Base-by-base conservation (phyloP, 495 filamentous ascomycete genomes). In the Penicillium robsamsonii region DNA sequence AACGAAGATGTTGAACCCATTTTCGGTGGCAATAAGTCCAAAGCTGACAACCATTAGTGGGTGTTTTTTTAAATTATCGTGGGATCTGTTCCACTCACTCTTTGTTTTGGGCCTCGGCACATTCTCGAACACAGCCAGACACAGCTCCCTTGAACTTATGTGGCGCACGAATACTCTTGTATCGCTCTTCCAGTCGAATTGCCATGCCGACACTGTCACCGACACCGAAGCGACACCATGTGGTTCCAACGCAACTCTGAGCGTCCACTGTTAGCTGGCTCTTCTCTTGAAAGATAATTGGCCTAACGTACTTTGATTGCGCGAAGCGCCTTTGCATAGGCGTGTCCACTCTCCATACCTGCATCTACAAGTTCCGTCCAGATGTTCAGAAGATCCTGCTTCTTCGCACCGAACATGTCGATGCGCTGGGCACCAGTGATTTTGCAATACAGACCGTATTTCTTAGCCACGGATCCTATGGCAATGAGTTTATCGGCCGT, bases 171-270 rank as follows among this genome's bases (percentile, higher is more conserved):
- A 97, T 87, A 67, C 87, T 91, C 80, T 97, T 97, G 73, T 97
- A 97, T 45, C 93, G 84, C 73, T 96, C 89, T 68, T 97, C 93
- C 0, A 97, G 75, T 2, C 92, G 81, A 22, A 97, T 87, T 1
- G 92, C 93, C 89, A 97, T 92, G 24, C 93, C 93, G n/a, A 97
- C 93, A 73, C 89, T 94, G 74, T 97, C 93, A 38, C 91, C 91
- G 55, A 96, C 86, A 56, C 93, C 93, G 60, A 90, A 97, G 6
- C 93, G 80, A 63, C 93, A 97, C 93, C 93, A 97, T 2, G 90
- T 95, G 2, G 89, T 94, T 27, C 93, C 93, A 4, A 97, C 93
- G 63, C 93, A 97, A 61, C 87, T 90, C 82, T 79, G 37, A 9
- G 9, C 18, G 41, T 38, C 17, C 24, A 10, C 5, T 38, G 42